Evolutionary conservation across 2,329 filamentous ascomycete genomes (phyloP), one percentile per base, ranked within the genome.

Genomic region (Fusarium irregulare): DNA sequence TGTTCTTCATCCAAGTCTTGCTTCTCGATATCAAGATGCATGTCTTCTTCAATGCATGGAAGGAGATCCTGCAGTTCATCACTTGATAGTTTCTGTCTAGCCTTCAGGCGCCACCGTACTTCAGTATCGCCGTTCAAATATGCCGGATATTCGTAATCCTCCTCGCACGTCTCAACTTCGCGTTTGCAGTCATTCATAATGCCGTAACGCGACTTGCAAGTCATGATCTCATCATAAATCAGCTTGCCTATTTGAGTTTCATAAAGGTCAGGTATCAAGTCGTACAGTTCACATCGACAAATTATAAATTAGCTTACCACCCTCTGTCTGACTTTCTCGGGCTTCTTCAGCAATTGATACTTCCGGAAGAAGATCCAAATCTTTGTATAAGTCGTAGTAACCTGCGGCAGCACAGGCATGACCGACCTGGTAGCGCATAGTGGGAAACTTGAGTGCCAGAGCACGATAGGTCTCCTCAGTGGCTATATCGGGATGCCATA

Each of bases 281-380:
- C 27, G 10, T 27, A 11, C 27, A 27, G 10, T 27, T 11, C 10
- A 27, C 4, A 5, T 27, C 27, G 11, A 27, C 27, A 11, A 27
- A 18, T 78, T 78, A 56, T 74, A 80, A 12, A 82, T 82, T 11
- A 47, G 57, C 9, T 50, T 27, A 4, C 67, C 68, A 7, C 11
- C 40, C 14, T 42, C 21, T 23, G 70, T 59, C 18, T 37, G 34
- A 18, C 46, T 75, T 18, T 82, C 78, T 8, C 78, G 73, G 10
- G 81, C 80, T 62, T 83, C 81, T 55, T 82, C 82, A 1, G 81
- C 80, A 28, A 83, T 77, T 34, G 76, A 73, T 8, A 78, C 74
- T 32, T 83, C 81, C 2, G 82, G 80, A 2, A 83, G 71, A 10
- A 81, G 57, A 49, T 79, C 66, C 4, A 83, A 76, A 55, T 82